Evolutionary conservation across 805 yeast species (phyloP).

Genomic region (Yamadazyma kitorensis): DNA sequence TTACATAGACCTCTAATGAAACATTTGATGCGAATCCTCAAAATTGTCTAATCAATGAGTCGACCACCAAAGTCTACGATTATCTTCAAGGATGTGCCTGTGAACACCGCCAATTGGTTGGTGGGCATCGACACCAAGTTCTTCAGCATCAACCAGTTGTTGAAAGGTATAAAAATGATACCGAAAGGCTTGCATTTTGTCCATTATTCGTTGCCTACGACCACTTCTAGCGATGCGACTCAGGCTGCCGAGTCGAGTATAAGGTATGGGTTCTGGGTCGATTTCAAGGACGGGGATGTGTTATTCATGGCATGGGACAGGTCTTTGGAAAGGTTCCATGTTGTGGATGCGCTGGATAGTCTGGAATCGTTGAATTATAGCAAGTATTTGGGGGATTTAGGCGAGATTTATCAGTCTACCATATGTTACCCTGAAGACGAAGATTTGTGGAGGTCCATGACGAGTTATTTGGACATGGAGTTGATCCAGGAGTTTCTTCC

Average conservation of each 20-base stretch:
- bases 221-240: background rate
- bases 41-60: conserved; percentile 7
- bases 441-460: conserved; percentile 11
- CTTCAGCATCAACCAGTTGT: conserved; percentile 37
- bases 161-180: conserved; percentile 52
- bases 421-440: conserved; percentile 34
- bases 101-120: conserved; percentile 17
- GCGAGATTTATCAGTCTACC: conserved; percentile 30
- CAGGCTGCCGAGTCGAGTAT: conserved; percentile 12
- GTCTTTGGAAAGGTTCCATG: conserved; percentile 12
- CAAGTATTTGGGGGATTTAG: conserved; percentile 22
- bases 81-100: conserved; percentile 13
- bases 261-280: conserved; percentile 41
- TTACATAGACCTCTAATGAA: too few species aligned
- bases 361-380: conserved; percentile 28
- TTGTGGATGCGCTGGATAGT: conserved; percentile 14
- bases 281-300: conserved; percentile 29
- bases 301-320: conserved; percentile 36
- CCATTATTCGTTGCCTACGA: conserved; percentile 42
- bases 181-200: conserved; percentile 53
- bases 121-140: conserved; percentile 51
- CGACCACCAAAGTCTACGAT: conserved; percentile 24
- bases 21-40: too few species aligned
- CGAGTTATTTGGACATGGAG: conserved; percentile 18
- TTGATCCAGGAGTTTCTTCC: conserved; percentile 21